phyloP scores from a whole-genome alignment of 805 yeast species.

The Spathaspora passalidarum region DNA sequence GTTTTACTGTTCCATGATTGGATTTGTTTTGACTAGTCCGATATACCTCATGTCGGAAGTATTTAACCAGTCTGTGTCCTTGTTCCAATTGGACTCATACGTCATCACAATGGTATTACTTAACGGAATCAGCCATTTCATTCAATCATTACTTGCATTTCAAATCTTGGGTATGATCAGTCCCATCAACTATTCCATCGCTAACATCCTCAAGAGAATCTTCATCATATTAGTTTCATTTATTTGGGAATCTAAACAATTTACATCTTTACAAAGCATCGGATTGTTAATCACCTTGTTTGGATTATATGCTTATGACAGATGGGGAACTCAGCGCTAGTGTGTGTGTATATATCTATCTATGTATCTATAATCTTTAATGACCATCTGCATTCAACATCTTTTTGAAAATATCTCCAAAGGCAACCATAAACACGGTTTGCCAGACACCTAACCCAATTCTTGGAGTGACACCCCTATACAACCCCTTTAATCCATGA shows the following conservation, averaged over 20 bases:
- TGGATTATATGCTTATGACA: conserved; percentile 42
- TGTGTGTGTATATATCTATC: not conserved
- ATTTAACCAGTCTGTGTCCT: conserved; percentile 24
- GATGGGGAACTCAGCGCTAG: conserved; percentile 28
- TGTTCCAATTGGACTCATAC: conserved; percentile 27
- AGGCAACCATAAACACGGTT: conserved; percentile 96
- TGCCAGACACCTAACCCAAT: conserved; percentile 97
- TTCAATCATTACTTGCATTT: conserved; percentile 72
- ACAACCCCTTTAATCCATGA: conserved; percentile 86
- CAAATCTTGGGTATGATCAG: conserved; percentile 68
- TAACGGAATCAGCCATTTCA: conserved; percentile 70
- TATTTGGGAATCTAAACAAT: conserved; percentile 46
- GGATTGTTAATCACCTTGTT: conserved; percentile 36
- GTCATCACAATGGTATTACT: conserved; percentile 42
- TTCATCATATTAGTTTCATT: conserved; percentile 67
- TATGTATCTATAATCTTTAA: not conserved
- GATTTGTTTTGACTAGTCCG: conserved; percentile 65
- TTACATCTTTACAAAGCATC: conserved; percentile 27
- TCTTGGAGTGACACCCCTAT: conserved; percentile 96
- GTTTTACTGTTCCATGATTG: conserved; percentile 68
- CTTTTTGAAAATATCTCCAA: conserved; percentile 75
- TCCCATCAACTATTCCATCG: conserved; percentile 79
- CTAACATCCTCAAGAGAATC: conserved; percentile 72
- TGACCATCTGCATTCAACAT: conserved; percentile 38
- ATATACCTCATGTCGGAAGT: conserved; percentile 59